Base-by-base conservation (phyloP, 2,329 filamentous ascomycete genomes). In the Conoideocrella luteorostrata region DNA sequence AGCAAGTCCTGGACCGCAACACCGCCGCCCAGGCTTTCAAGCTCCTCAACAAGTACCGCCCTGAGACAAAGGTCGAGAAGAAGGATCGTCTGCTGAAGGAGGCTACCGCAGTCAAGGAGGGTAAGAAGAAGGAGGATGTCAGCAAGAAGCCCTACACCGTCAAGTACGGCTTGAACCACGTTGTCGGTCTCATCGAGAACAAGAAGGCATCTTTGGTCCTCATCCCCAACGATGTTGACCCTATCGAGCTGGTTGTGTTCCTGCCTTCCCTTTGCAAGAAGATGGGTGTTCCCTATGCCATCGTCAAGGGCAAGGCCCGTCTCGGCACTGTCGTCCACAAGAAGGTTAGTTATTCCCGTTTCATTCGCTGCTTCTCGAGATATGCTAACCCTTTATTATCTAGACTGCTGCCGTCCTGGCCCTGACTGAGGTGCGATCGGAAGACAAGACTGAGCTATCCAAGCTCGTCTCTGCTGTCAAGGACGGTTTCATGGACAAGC, bases 41-140 rank as follows among this genome's bases (percentile, higher is more conserved):
- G 83, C 85, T 98, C 67, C 87, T 98, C 68, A 95, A 95, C 87
- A 98, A 98, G 82, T 98, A 98, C 86, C 89, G 91, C 63, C 93
- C 93, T 58, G 93, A 98, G 82, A 94, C 88, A 72, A 97, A 96
- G 84, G 77, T 79, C 62, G 91, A 97, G 85, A 98, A 98, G 88
- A 98, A 97, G 84, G 94, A 98, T 80, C 89, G 93, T 75, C 80
- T 98, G 56, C 82, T 87, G 70, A 89, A 95, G 82, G 93, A 98
- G 82, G 93, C 94, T 55, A 95, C 90, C 62, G 94, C 93, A 64
- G 82, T 98, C 70, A 84, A 89, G 70, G 90, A 97, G 74, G 93
- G 94, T 72, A 96, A 97, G 87, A 98, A 97, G 87, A 97, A 97
- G 87, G 94, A 98, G 82, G 90, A 95, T 64, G 91, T 95, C 69